Evolutionary conservation across 352 stramenopile genomes (phyloP).

Genomic region (Globisporangium cylindrosporum): DNA sequence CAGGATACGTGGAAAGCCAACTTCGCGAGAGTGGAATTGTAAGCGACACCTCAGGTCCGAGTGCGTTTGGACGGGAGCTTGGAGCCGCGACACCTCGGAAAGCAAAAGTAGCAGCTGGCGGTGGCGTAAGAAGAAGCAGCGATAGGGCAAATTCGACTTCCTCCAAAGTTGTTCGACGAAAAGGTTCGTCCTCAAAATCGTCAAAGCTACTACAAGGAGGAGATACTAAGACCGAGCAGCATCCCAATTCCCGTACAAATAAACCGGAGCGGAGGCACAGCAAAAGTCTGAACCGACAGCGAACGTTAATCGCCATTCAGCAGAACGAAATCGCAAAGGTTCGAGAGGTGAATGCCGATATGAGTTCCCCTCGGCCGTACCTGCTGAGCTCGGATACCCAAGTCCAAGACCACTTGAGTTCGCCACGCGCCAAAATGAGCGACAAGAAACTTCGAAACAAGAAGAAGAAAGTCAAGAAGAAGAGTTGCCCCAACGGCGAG

Average conservation of each 20-base stretch:
- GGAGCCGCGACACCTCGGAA: constrained; percentile 8
- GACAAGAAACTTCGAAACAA: constrained; percentile 37
- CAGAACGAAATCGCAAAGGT: not conserved
- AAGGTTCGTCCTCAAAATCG: constrained; percentile 6
- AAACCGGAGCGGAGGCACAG: constrained; percentile 6
- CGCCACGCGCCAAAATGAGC: constrained; percentile 28
- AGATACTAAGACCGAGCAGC: not conserved
- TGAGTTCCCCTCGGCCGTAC: not conserved
- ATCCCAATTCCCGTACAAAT: not conserved
- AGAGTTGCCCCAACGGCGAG: not conserved
- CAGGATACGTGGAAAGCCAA: constrained; percentile 32
- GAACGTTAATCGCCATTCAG: not conserved
- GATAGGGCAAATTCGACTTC: not conserved
- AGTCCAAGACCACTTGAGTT: not conserved
- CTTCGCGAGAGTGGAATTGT: constrained; percentile 37
- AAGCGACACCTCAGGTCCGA: not conserved
- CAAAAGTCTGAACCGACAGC: not conserved
- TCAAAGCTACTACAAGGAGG: not conserved
- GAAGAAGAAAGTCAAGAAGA: constrained; percentile 19
- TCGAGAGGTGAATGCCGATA: not conserved
- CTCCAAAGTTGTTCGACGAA: constrained; percentile 7
- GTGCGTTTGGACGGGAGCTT: constrained; percentile 2
- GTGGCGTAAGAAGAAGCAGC: not conserved
- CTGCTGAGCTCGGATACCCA: not conserved
- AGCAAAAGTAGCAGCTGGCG: not conserved